Conservation (phyloP, 306 rosid genomes). For the Casuarina glauca region DNA sequence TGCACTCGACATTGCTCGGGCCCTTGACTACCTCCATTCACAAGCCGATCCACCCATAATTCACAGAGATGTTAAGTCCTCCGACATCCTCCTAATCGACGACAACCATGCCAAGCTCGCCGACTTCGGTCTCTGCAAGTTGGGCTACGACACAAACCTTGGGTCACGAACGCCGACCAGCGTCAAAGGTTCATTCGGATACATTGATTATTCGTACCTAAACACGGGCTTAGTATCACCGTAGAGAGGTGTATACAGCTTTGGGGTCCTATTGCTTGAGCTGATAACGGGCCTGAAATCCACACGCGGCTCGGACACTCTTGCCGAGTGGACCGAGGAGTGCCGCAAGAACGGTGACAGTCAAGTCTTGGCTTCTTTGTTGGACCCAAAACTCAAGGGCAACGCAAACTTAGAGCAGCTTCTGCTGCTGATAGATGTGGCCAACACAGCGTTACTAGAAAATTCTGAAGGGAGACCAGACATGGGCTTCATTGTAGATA, state of each 20-base stretch:
- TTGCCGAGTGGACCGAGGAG: constrained; percentile 12
- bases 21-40: constrained; percentile 30
- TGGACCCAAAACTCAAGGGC: constrained; percentile 23
- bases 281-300: constrained; percentile 15
- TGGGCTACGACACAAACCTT: background rate
- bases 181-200: constrained; percentile 23
- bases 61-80: constrained; percentile 30
- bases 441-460: constrained; percentile 19
- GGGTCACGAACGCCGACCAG: background rate
- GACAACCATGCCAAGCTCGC: constrained; percentile 24
- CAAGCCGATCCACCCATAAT: constrained; percentile 26
- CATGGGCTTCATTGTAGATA: constrained; percentile 15
- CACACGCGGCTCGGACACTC: constrained; percentile 14
- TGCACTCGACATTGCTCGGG: constrained; percentile 19
- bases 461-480: constrained; percentile 13
- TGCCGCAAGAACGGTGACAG: background rate
- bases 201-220: constrained; percentile 11
- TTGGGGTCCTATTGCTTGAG: constrained; percentile 19
- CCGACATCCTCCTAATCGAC: constrained; percentile 24
- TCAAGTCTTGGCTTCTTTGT: background rate
- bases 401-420: constrained; percentile 9
- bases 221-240: background rate
- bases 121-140: constrained; percentile 25
- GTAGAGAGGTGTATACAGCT: constrained; percentile 19
- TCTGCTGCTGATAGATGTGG: constrained; percentile 8